Evolutionary conservation across 805 yeast species (phyloP).

Genomic region (Metschnikowia corniflorae): DNA sequence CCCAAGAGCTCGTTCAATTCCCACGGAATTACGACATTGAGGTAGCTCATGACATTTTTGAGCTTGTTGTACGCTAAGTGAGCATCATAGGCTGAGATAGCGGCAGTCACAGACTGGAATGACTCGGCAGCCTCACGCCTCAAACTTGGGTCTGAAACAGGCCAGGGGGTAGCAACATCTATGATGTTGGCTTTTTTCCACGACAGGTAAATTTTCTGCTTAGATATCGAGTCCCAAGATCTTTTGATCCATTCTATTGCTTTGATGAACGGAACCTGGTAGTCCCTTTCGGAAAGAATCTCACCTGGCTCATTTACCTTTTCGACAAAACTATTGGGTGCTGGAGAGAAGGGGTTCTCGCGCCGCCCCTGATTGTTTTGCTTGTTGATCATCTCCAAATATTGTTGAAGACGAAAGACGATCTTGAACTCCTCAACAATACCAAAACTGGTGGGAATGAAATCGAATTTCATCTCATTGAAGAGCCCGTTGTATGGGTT

Average conservation of each 20-base stretch:
- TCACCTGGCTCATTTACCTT: conserved; percentile 16
- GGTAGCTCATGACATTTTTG: conserved; percentile 40
- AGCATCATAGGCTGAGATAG: conserved; percentile 16
- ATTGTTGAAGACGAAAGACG: conserved; percentile 56
- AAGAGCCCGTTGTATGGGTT: conserved; percentile 32
- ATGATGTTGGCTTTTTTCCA: conserved; percentile 37
- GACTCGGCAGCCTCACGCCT: conserved; percentile 13
- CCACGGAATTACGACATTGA: conserved; percentile 56
- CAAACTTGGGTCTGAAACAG: conserved; percentile 16
- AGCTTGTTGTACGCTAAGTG: conserved; percentile 40
- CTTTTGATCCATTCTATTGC: conserved; percentile 57
- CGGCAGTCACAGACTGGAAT: conserved; percentile 12
- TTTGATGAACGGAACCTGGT: conserved; percentile 49
- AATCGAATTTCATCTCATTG: conserved; percentile 49
- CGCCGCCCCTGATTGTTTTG: conserved; percentile 11
- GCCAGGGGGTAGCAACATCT: conserved; percentile 29
- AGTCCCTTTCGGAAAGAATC: conserved; percentile 38
- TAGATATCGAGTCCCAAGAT: conserved; percentile 48
- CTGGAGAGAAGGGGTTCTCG: conserved; percentile 7
- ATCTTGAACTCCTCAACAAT: conserved; percentile 59
- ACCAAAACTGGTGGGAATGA: conserved; percentile 63
- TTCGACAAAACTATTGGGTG: not conserved
- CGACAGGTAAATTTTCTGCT: conserved; percentile 29
- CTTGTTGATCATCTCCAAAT: conserved; percentile 40
- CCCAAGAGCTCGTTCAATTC: conserved; percentile 53